A percentile compares a stretch with the other conserved stretches of the same genome.
These are phyloP conservation scores for Albophoma yamanashiensis DNA, from an alignment of 2,329 filamentous ascomycete species.

Conservation along the genomic window DNA sequence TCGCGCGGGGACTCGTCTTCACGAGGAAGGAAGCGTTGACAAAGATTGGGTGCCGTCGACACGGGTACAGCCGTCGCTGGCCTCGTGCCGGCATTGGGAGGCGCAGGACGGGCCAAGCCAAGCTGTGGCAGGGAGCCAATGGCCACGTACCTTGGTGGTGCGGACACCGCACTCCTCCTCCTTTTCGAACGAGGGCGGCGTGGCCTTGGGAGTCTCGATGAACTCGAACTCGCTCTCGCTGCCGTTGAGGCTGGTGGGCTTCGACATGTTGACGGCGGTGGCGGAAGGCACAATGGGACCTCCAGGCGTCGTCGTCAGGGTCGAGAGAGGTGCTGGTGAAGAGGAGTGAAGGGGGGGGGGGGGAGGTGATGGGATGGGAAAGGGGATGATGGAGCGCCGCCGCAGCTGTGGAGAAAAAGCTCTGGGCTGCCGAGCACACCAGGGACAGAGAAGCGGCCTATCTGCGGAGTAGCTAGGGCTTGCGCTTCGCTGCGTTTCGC, in stretches of 20 bases:
- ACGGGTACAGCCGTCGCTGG: not conserved
- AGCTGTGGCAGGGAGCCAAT: not conserved
- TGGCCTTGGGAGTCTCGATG: slow-evolving; percentile 28
- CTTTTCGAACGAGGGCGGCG: slow-evolving; percentile 49
- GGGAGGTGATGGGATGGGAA: not conserved
- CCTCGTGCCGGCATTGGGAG: not conserved
- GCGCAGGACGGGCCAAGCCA: not conserved
- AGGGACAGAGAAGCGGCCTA: not conserved
- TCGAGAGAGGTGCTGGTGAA: slow-evolving; percentile 1
- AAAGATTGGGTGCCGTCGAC: not conserved
- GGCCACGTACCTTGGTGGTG: slow-evolving; percentile 28
- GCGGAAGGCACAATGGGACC: not conserved
- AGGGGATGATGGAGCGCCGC: not conserved
- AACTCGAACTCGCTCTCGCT: slow-evolving; percentile 29
- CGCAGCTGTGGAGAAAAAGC: not conserved
- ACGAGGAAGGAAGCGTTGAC: too few relatives aligned
- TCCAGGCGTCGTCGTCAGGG: slow-evolving; percentile 7
- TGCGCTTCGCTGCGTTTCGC: not conserved
- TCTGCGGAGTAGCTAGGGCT: not conserved
- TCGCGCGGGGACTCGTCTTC: not conserved
- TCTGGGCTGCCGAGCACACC: not conserved
- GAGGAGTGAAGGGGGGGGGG: not conserved
- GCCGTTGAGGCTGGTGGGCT: slow-evolving; percentile 18
- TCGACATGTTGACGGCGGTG: slow-evolving; percentile 19
- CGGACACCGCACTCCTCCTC: slow-evolving; percentile 49